Evolutionary conservation across 2,329 filamentous ascomycete species (phyloP), one percentile per base, ranked within the genome.

Genomic region (Cadophora sp.): DNA sequence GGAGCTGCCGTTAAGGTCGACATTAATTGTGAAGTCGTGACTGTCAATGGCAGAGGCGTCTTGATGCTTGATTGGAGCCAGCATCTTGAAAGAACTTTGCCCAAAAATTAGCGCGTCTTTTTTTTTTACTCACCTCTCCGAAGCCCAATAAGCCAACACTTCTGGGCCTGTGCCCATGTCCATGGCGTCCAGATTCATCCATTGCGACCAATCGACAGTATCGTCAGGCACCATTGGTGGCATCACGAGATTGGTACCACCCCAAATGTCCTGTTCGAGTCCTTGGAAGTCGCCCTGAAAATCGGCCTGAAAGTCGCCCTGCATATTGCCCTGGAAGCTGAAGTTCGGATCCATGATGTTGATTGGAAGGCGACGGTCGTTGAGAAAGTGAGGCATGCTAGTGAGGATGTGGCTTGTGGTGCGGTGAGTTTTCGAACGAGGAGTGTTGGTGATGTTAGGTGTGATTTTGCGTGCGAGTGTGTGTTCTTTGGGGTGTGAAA

Each of bases 311-410:
- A 37, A 37, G 55, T 12, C 19, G 40, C 40, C 40, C n/a, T 58
- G 55, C 2, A 37, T 14, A 31, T 58, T 8, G 53, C 29, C 53
- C 27, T 34, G 51, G 27, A 34, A 34, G 27, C 34, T 43, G 40
- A 43, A 48, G 43, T 22, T 59, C 31, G 34, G 11, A 43, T 68
- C 66, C 69, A 68, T 67, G 26, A 50, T 67, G 64, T 8, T 62
- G 40, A 26, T 37, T 55, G 43, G 46, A 60, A 50, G 60, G 53
- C 37, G 63, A 53, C 60, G 62, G 43, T 24, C 24, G 46, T 26
- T 34, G 53, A n/a, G 56, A 53, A 65, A 63, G 64, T 70, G 69
- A 70, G 69, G 69, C 66, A 64, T 55, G 48, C 56, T 62, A 70
- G 48, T 66, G 69, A 70, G 56, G 48, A 24, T 55, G 37, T 37